phyloP scores from a whole-genome alignment of 768 basidiomycete species.

The Panaeolus papilionaceus region DNA sequence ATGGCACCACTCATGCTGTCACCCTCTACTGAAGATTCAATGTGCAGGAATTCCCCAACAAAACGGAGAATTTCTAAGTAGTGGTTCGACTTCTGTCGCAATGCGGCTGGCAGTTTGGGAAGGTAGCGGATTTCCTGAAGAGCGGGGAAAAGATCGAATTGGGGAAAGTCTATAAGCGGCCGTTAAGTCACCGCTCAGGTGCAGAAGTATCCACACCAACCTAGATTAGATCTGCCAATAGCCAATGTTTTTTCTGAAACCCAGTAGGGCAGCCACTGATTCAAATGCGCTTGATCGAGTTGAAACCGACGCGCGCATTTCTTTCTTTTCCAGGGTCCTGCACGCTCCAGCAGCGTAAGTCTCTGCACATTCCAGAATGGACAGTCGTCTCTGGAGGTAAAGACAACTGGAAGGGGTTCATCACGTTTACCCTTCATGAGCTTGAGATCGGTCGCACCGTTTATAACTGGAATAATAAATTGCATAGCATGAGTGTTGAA shows the following conservation, averaged over 20 bases:
- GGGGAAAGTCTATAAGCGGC: background rate
- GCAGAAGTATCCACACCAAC: background rate
- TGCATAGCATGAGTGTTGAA: background rate
- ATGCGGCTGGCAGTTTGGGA: background rate
- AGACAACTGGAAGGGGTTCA: background rate
- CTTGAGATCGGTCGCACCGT: background rate
- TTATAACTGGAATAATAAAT: background rate
- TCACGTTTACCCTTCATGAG: background rate
- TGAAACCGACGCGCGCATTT: background rate
- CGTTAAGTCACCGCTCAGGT: background rate
- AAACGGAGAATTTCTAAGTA: background rate
- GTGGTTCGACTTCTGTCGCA: background rate
- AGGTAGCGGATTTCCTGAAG: background rate
- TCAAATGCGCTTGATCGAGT: background rate
- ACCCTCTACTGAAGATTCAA: background rate
- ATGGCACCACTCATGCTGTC: background rate
- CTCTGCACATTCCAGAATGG: conserved; percentile 4
- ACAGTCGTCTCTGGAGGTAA: background rate
- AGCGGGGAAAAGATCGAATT: background rate
- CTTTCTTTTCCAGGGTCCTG: background rate
- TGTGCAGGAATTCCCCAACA: background rate
- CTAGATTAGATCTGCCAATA: background rate
- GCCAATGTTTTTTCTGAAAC: background rate
- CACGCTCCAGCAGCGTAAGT: background rate
- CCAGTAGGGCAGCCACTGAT: background rate